Evolutionary conservation across 2,329 filamentous ascomycete species (phyloP).

Genomic region (Hypomyces rosellus): DNA sequence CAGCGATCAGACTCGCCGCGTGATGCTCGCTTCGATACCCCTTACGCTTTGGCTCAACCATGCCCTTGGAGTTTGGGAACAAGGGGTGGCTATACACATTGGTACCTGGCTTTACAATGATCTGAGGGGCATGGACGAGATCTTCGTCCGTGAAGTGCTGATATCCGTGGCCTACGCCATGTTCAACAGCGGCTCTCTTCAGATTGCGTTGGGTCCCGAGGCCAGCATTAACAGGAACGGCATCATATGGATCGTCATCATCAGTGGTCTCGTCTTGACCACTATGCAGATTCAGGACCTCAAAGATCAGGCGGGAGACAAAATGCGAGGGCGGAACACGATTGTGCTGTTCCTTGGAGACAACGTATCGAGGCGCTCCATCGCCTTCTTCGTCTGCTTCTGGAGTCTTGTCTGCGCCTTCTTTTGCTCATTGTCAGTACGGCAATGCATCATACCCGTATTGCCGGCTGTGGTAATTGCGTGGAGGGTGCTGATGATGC

Average conservation of each 20-base stretch:
- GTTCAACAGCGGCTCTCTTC: constrained; percentile 9
- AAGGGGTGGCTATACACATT: constrained; percentile 22
- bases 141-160: constrained; percentile 18
- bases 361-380: constrained; percentile 2
- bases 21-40: constrained; percentile 13
- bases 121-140: constrained; percentile 15
- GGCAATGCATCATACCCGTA: background rate
- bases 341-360: constrained; percentile 11
- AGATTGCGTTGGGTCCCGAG: constrained; percentile 8
- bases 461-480: background rate
- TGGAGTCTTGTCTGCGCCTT: constrained; percentile 9
- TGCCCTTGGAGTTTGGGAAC: constrained; percentile 18
- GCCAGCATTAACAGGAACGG: constrained; percentile 2
- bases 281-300: constrained; percentile 19
- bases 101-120: constrained; percentile 35
- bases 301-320: constrained; percentile 16
- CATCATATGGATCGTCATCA: constrained; percentile 11
- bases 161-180: constrained; percentile 14
- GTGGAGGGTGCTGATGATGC: background rate
- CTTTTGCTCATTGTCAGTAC: background rate
- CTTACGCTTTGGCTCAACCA: constrained; percentile 18
- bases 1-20: constrained; percentile 13
- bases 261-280: constrained; percentile 14
- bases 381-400: constrained; percentile 4
- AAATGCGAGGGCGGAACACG: constrained; percentile 11